These are phyloP conservation scores for Camelina laxa DNA, from an alignment of 345 rosid species.

Conservation along the genomic window DNA sequence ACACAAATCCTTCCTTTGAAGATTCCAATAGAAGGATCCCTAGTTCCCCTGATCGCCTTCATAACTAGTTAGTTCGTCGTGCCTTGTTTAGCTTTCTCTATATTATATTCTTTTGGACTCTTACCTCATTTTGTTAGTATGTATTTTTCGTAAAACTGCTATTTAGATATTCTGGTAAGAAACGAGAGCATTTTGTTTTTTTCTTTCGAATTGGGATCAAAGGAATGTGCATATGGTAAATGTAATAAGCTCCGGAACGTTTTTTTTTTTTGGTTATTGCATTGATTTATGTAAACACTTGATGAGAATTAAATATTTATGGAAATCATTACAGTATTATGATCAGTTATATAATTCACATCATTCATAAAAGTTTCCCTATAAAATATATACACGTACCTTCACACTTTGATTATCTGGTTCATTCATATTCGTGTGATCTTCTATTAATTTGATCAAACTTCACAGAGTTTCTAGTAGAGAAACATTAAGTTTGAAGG, in stretches of 20 bases:
- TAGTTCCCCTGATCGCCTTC: slow-evolving; percentile 90
- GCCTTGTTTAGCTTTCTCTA: not conserved
- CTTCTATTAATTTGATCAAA: not conserved
- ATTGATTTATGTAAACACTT: not conserved
- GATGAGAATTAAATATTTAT: not conserved
- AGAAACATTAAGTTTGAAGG: not conserved
- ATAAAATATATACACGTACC: too few relatives aligned
- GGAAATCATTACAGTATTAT: not conserved
- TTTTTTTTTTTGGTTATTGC: not conserved
- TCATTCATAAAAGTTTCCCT: too few relatives aligned
- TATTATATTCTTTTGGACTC: slow-evolving; percentile 1
- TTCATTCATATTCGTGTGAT: not conserved
- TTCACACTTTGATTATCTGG: not conserved
- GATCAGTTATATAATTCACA: too few relatives aligned
- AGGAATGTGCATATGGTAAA: not conserved
- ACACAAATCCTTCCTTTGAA: slow-evolving; percentile 45
- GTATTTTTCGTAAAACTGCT: not conserved
- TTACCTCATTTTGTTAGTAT: slow-evolving; percentile 1
- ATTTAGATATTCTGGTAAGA: not conserved
- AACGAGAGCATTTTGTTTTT: slow-evolving; percentile 24
- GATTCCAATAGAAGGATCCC: slow-evolving; percentile 71
- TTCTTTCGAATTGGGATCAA: not conserved
- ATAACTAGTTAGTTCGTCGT: slow-evolving; percentile 54
- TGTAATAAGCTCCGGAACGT: not conserved
- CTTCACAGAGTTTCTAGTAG: not conserved